These are phyloP conservation scores for Bipolaris oryzae DNA, from an alignment of 2,329 filamentous ascomycete species.

Conservation along the genomic window DNA sequence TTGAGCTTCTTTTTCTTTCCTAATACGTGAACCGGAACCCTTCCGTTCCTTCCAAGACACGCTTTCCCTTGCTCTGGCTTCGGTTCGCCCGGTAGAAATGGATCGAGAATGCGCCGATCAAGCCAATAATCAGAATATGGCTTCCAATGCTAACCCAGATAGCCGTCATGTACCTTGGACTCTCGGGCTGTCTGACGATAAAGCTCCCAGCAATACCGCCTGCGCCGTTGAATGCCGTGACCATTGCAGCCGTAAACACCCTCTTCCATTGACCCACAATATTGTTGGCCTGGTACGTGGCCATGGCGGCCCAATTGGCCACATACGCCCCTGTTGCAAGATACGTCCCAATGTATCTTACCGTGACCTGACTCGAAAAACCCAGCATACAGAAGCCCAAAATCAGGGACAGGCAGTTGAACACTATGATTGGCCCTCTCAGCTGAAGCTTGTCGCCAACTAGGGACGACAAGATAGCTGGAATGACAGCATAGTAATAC, in stretches of 20 bases:
- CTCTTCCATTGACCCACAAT: conserved; percentile 65
- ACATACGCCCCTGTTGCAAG: conserved; percentile 72
- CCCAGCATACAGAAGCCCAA: conserved; percentile 70
- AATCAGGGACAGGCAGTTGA: conserved; percentile 68
- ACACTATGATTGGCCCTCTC: conserved; percentile 67
- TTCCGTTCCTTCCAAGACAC: conserved; percentile 58
- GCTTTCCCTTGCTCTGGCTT: conserved; percentile 55
- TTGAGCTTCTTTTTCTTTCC: background rate
- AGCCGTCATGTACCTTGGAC: conserved; percentile 67
- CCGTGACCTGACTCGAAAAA: conserved; percentile 63
- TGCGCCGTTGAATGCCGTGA: conserved; percentile 66
- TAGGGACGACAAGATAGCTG: conserved; percentile 66
- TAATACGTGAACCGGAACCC: conserved; percentile 56
- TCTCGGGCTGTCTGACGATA: conserved; percentile 66
- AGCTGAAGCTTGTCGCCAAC: conserved; percentile 66
- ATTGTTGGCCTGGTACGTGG: conserved; percentile 60
- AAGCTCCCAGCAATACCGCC: conserved; percentile 70
- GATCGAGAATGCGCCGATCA: conserved; percentile 59
- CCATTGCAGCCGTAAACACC: conserved; percentile 64
- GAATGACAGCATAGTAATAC: conserved; percentile 70
- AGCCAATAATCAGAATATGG: conserved; percentile 63
- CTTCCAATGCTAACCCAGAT: conserved; percentile 69
- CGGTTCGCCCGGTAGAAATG: conserved; percentile 62
- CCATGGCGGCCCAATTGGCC: conserved; percentile 71
- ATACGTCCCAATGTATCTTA: conserved; percentile 69